Evolutionary conservation across 768 basidiomycete genomes (phyloP).

Genomic region (Pleurotus ostreatus): DNA sequence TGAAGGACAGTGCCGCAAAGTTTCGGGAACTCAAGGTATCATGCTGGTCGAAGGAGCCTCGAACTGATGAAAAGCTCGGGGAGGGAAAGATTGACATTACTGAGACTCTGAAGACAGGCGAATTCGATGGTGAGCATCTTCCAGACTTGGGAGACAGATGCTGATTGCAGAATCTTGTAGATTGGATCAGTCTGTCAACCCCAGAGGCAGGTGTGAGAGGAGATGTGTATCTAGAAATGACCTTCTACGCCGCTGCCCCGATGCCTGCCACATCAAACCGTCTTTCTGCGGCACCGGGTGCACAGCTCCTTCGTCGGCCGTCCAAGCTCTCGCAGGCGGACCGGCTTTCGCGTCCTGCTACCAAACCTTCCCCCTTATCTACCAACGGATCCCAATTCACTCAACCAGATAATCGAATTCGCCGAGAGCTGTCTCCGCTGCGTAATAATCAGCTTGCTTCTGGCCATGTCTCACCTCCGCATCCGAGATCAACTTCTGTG

Average conservation of each 20-base stretch:
- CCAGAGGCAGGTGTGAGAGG: conserved; percentile 60
- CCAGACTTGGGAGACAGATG: no score
- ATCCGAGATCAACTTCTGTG: conserved; percentile 1
- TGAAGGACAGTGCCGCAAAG: conserved; percentile 50
- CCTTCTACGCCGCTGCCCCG: conserved; percentile 76
- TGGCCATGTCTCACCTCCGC: conserved; percentile 1
- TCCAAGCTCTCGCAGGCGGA: conserved; percentile 52
- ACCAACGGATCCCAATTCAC: conserved; percentile 14
- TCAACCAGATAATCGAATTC: conserved; percentile 10
- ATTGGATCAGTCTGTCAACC: conserved; percentile 56
- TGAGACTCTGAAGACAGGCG: conserved; percentile 77
- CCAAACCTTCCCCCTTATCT: conserved; percentile 7
- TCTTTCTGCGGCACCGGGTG: conserved; percentile 22
- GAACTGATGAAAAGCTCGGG: conserved; percentile 67
- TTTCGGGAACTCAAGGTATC: conserved; percentile 64
- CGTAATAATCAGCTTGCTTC: conserved; percentile 4
- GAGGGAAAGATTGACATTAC: conserved; percentile 71
- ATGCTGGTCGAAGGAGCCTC: conserved; percentile 77
- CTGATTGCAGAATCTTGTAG: conserved; percentile 28
- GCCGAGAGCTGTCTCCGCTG: conserved; percentile 11
- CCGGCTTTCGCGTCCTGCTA: conserved; percentile 41
- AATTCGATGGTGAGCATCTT: conserved; percentile 72
- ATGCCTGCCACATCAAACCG: conserved; percentile 30
- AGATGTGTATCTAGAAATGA: conserved; percentile 90
- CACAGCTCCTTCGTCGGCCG: conserved; percentile 37